Evolutionary conservation across 2,329 filamentous ascomycete species (phyloP), one percentile per base, ranked within the genome.

Genomic region (Alternaria panax): DNA sequence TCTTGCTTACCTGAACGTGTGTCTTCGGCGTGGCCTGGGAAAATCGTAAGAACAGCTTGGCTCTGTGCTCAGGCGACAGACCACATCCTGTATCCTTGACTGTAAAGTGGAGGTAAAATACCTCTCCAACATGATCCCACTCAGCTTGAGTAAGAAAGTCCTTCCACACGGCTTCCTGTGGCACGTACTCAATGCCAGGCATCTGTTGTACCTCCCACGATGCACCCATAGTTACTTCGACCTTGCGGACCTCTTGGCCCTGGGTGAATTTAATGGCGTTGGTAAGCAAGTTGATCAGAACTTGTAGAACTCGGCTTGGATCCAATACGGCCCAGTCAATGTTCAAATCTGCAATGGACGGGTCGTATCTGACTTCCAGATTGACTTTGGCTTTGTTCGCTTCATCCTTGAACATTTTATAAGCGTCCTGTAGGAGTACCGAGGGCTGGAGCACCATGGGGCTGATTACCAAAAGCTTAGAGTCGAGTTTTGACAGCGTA

Each of bases 251-350:
- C 1, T 50, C 51, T 20, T 51, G 56, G 9, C 24, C 48, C 40
- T 65, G 64, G 3, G 72, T 74, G 22, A 75, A 75, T 27, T 75
- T 75, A n/a, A 75, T 70, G 12, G 73, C 71, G 32, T 75, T 75
- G 3, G 72, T 73, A 4, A 75, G 43, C 7, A 75, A 60, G 36
- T 75, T 76, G 24, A 76, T 70, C 2, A 75, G 59, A 5, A 76
- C 59, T 43, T 73, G 62, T n/a, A 65, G 34, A 11, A 70, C 55
- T 7, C 67, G 57, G 16, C 54, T 56, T 2, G 64, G 65, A 51
- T 64, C 64, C 16, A 71, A 52, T 11, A 63, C 25, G 2, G 67
- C 60, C 34, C 30, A 57, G 8, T 67, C 54, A 7, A 72, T 61
- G 11, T 38, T 41, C 42, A 68, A 27, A 1, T 63, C 48, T 18